phyloP scores from a whole-genome alignment of 2,329 filamentous ascomycete genomes.

The Dactylellina sp. region DNA sequence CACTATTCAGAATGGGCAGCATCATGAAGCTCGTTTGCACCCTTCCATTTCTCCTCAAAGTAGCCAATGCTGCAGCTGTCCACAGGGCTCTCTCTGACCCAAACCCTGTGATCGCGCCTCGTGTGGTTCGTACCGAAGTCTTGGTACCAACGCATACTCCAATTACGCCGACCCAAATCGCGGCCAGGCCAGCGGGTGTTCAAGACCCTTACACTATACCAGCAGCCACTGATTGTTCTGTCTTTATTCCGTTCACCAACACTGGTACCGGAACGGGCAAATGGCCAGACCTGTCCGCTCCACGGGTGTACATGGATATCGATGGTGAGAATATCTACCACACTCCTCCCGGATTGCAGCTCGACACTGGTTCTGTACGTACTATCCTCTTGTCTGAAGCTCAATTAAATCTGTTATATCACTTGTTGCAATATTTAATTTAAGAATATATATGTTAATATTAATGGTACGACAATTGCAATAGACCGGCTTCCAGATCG shows the following conservation, averaged over 20 bases:
- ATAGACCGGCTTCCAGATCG: constrained; percentile 43
- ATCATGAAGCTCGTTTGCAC: constrained; percentile 18
- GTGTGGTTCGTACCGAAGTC: constrained; percentile 7
- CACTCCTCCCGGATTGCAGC: constrained; percentile 1
- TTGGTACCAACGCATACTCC: constrained; percentile 17
- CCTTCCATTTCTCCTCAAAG: constrained; percentile 10
- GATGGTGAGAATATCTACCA: constrained; percentile 26
- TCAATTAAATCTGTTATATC: not conserved
- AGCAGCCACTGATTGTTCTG: not conserved
- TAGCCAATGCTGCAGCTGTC: constrained; percentile 2
- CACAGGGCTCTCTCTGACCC: constrained; percentile 2
- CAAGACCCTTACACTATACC: constrained; percentile 2
- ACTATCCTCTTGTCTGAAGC: not conserved
- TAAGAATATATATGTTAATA: not conserved
- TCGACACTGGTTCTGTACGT: constrained; percentile 41
- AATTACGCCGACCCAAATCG: constrained; percentile 10
- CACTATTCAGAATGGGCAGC: not conserved
- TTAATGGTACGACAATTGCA: no score
- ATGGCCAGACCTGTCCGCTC: constrained; percentile 19
- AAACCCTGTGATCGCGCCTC: not conserved
- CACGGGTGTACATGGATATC: constrained; percentile 24
- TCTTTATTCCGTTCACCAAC: constrained; percentile 24
- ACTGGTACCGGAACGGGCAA: not conserved
- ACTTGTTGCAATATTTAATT: no score
- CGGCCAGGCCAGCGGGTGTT: constrained; percentile 11